Conservation (phyloP, 495 filamentous ascomycete genomes). For the Penicillium simplicissimum region DNA sequence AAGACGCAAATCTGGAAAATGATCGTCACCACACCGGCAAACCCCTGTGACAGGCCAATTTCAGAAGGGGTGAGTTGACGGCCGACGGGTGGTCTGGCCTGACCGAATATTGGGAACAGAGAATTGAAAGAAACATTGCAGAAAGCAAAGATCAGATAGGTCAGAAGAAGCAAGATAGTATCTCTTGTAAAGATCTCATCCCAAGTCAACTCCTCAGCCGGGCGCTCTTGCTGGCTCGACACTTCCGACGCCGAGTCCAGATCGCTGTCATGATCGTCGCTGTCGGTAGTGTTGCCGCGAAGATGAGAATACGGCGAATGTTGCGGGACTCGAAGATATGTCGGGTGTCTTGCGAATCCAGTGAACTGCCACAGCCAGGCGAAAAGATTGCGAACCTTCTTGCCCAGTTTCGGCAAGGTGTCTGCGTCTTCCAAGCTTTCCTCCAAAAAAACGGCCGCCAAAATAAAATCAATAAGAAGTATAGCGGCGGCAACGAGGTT, state of each 20-base stretch:
- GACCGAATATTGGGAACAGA: conserved; percentile 87
- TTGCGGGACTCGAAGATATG: conserved; percentile 51
- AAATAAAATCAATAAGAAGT: conserved; percentile 68
- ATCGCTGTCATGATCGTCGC: conserved; percentile 42
- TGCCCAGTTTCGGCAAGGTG: conserved; percentile 59
- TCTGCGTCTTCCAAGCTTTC: conserved; percentile 82
- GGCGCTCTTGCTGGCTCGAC: conserved; percentile 35
- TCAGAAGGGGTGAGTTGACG: conserved; percentile 72
- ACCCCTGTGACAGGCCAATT: conserved; percentile 83
- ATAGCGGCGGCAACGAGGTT: conserved; percentile 75
- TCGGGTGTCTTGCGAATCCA: conserved; percentile 55
- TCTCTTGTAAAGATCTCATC: conserved; percentile 70
- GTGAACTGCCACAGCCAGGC: conserved; percentile 75
- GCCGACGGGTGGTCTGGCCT: conserved; percentile 70
- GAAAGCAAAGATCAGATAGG: conserved; percentile 86
- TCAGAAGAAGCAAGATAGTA: conserved; percentile 74
- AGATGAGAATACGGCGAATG: conserved; percentile 20
- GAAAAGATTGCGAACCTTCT: conserved; percentile 61
- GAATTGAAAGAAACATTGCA: conserved; percentile 88
- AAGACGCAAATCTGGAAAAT: conserved; percentile 86
- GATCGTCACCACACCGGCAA: conserved; percentile 82
- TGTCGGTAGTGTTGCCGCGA: conserved; percentile 30
- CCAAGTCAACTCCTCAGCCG: conserved; percentile 41
- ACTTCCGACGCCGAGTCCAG: conserved; percentile 46
- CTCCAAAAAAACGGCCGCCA: conserved; percentile 76